Evolutionary conservation across 1,139 yeast species (phyloP), one percentile per base, ranked within the genome.

Genomic region (Protomyces macrosporus): DNA sequence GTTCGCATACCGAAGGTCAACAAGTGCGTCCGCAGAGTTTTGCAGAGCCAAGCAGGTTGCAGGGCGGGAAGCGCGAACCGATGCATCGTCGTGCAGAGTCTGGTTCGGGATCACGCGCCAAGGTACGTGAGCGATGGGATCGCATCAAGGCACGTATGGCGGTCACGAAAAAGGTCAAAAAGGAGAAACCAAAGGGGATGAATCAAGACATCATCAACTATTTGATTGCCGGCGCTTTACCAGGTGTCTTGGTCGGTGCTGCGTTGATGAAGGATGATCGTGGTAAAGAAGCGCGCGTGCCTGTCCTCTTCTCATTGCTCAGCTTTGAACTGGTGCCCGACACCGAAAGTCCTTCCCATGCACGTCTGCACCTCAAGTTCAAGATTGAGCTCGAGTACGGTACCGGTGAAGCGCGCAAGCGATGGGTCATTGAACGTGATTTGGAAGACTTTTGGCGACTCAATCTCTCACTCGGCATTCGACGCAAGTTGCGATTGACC

Each of bases 341-440:
- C 12, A 79, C 86, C 3, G 71, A 70, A 4, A 65, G 82, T 2
- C 82, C 79, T 16, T 14, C 30, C 10, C 50, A 58, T 67, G 82
- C 82, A 66, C 76, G 86, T 65, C 82, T 78, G 62, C 90, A 82
- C 70, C 79, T 82, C 66, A 36, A 63, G n/a, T 69, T 68, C 32
- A 42, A 67, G 23, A 77, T 93, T 30, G 88, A 87, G 65, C 77
- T 93, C 64, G 97, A 90, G 71, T 93, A 93, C 72, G 98, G 98
- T 1, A 84, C 90, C 23, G 97, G 97, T 0, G 83, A 84, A 4
- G 84, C 87, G 64, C 77, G 93, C 65, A 78, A 90, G 70, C 82
- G 83, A 68, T 95, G 99, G 98, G 78, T 86, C 0, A 83, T 95
- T 6, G 80, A 84, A 50, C 87, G 87, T 69, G 87, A 84, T 32